Percentiles rank a stretch among this genome's conserved stretches.
Evolutionary conservation across 495 filamentous ascomycete genomes (phyloP).

Genomic region (Tricharina praecox): DNA sequence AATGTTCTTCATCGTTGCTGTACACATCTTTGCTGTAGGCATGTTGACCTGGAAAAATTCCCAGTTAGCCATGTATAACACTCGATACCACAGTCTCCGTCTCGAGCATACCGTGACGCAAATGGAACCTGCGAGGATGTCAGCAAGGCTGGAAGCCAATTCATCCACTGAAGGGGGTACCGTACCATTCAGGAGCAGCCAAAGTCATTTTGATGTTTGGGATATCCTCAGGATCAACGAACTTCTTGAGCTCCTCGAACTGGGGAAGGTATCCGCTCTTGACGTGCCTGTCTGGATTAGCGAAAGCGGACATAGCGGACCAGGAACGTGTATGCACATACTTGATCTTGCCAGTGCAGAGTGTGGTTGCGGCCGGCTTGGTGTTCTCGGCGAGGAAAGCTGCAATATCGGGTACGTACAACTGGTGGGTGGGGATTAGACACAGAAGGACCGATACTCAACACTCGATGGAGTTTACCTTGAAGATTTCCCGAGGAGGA

Average conservation of each 20-base stretch:
- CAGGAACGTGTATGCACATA: neutral
- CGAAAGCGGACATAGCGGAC: neutral
- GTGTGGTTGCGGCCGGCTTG: conserved; percentile 56
- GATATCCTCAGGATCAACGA: conserved; percentile 41
- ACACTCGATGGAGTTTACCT: too few species aligned
- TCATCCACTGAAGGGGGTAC: neutral
- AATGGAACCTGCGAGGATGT: conserved; percentile 1
- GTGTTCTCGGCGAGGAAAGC: conserved; percentile 53
- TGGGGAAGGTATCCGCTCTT: conserved; percentile 46
- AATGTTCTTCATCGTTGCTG: conserved; percentile 50
- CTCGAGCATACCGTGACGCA: conserved; percentile 10
- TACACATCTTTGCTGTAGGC: conserved; percentile 49
- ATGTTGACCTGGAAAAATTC: conserved; percentile 35
- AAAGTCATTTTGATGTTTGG: conserved; percentile 55
- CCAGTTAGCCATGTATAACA: too few species aligned
- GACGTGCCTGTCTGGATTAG: conserved; percentile 30
- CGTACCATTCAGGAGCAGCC: conserved; percentile 47
- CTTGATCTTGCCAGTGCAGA: conserved; percentile 57
- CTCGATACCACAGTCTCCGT: too few species aligned
- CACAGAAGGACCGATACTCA: too few species aligned
- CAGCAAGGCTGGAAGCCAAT: neutral
- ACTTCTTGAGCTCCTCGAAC: conserved; percentile 49
- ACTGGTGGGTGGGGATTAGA: neutral
- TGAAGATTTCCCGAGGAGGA: conserved; percentile 45
- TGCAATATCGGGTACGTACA: conserved; percentile 62